Evolutionary conservation across 2,329 filamentous ascomycete genomes (phyloP), one percentile per base, ranked within the genome.

Genomic region (Fusarium sp.): DNA sequence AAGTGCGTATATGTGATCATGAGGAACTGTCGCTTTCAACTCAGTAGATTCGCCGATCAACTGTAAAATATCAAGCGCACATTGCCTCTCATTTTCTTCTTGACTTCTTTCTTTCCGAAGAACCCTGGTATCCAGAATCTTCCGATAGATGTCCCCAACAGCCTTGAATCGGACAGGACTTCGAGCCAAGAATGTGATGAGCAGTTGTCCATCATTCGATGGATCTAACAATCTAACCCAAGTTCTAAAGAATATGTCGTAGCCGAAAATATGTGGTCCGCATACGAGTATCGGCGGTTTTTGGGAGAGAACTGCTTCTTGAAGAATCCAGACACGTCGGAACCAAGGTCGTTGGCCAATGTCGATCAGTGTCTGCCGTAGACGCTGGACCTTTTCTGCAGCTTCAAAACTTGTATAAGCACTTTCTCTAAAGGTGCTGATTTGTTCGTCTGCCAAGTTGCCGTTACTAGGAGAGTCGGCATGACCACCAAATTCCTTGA

Each of bases 241-340:
- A 1, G 61, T 60, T 3, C 51, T 56, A 42, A 72, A 72, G 5
- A 72, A 72, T 0, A 60, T 51, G 0, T 72, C 61, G 8, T 72
- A 72, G 0, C 57, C 69, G 1, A 72, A 1, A 0, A 49, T 44
- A 0, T 51, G 1, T 2, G 27, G 0, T 1, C 70, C 70, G 3
- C 57, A 72, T 0, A 72, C 57, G 1, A 72, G 2, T 0, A 66
- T 55, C 0, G 70, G 70, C 0, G 40, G 33, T 4, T 12, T 24
- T n/a, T 62, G 24, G 0, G 70, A 61, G 0, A 72, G 14, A 0
- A 72, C 65, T 0, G 69, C 70, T 40, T 72, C 70, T 35, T 72
- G 70, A 0, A 72, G 70, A 14, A 72, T 72, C 70, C 70, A 72
- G 33, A 72, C 66, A 0, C 70, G 51, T 6, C 70, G 61, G 4